phyloP scores from a whole-genome alignment of 192 early-diverging fungal species.

The Coemansia sp. region DNA sequence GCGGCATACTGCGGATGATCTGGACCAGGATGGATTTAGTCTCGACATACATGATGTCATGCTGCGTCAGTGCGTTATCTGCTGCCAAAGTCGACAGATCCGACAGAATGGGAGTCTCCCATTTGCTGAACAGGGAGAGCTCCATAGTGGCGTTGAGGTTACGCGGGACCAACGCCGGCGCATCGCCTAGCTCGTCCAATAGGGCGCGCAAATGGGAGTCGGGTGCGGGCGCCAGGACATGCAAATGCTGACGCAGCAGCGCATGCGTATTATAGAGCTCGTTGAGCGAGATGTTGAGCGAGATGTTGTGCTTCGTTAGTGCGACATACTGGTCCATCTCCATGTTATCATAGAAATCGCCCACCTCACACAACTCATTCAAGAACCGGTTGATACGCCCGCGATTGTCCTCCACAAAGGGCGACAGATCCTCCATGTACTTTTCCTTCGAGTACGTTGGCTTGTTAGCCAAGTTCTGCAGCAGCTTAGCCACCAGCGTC shows the following conservation, averaged over 20 bases:
- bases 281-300: slow-evolving; percentile 88
- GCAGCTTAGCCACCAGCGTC: slow-evolving; percentile 90
- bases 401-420: slow-evolving; percentile 89
- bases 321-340: slow-evolving; percentile 99
- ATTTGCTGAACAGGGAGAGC: slow-evolving; percentile 46
- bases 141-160: slow-evolving; percentile 53
- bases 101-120: slow-evolving; percentile 54
- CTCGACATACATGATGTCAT: slow-evolving; percentile 94
- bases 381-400: slow-evolving; percentile 85
- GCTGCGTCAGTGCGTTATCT: slow-evolving; percentile 89
- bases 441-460: slow-evolving; percentile 88
- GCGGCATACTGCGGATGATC: slow-evolving; percentile 86
- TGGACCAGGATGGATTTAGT: slow-evolving; percentile 94
- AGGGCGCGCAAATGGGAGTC: slow-evolving; percentile 81
- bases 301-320: slow-evolving; percentile 88
- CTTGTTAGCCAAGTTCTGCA: slow-evolving; percentile 96
- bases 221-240: slow-evolving; percentile 75
- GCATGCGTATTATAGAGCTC: slow-evolving; percentile 94
- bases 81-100: slow-evolving; percentile 81
- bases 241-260: slow-evolving; percentile 78
- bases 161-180: slow-evolving; percentile 50
- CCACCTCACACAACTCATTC: slow-evolving; percentile 89
- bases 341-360: slow-evolving; percentile 93
- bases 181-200: slow-evolving; percentile 78
- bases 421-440: slow-evolving; percentile 87